These are phyloP conservation scores for Trichoderma sp. DNA, from an alignment of 2,329 filamentous ascomycete genomes.

Conservation along the genomic window DNA sequence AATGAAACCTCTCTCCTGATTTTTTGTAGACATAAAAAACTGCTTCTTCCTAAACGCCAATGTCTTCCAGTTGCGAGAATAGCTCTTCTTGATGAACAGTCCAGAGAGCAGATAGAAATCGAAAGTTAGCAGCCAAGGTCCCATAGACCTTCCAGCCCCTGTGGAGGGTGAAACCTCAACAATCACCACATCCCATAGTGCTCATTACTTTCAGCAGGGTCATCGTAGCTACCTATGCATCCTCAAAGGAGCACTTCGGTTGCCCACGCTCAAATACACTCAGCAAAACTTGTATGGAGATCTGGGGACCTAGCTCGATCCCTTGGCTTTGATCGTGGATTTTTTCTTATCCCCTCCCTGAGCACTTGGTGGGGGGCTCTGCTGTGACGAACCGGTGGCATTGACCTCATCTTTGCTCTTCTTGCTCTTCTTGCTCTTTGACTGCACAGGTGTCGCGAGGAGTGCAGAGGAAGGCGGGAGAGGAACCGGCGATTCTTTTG, in stretches of 20 bases:
- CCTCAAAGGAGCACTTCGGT: not conserved
- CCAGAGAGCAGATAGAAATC: not conserved
- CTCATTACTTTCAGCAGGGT: not conserved
- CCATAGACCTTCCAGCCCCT: not conserved
- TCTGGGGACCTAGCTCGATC: constrained; percentile 5
- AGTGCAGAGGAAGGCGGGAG: constrained; percentile 22
- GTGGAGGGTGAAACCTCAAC: not conserved
- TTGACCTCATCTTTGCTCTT: constrained; percentile 34
- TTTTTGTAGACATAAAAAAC: not conserved
- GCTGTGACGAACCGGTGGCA: constrained; percentile 20
- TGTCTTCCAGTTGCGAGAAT: not conserved
- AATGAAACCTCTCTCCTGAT: not conserved
- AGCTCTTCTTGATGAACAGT: not conserved
- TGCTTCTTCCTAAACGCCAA: constrained; percentile 15
- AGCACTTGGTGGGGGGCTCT: constrained; percentile 27
- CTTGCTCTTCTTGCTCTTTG: constrained; percentile 33
- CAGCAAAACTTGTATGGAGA: not conserved
- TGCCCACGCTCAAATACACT: not conserved
- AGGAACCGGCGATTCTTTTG: constrained; percentile 31
- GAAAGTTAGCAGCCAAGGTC: not conserved
- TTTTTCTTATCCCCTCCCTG: constrained; percentile 23
- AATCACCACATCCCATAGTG: not conserved
- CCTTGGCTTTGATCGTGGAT: not conserved
- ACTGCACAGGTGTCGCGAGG: constrained; percentile 25
- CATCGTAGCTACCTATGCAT: not conserved